These are phyloP conservation scores for Ophioceras dolichostomum DNA, from an alignment of 2,329 filamentous ascomycete species.

Conservation along the genomic window DNA sequence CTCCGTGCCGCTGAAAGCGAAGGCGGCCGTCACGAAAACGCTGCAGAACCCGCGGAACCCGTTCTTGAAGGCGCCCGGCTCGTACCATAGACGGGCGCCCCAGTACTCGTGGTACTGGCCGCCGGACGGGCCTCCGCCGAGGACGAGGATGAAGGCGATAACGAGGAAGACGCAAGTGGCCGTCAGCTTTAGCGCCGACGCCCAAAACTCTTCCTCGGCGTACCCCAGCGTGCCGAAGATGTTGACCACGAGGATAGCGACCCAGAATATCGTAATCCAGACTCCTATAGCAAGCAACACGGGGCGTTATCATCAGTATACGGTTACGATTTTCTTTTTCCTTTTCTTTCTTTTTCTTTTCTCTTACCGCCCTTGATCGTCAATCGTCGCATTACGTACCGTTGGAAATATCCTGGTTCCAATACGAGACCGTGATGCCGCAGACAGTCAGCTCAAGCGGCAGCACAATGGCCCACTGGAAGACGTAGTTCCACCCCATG, in stretches of 20 bases:
- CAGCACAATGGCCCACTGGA: conserved; percentile 34
- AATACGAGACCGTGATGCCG: conserved; percentile 33
- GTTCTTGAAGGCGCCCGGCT: conserved; percentile 49
- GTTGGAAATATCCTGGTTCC: conserved; percentile 31
- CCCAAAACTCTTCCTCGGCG: conserved; percentile 48
- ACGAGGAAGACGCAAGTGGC: conserved; percentile 54
- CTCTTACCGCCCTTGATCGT: too few relatives aligned
- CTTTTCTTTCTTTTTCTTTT: too few relatives aligned
- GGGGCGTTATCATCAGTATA: too few relatives aligned
- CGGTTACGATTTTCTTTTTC: too few relatives aligned
- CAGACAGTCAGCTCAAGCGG: conserved; percentile 37
- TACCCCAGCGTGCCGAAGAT: conserved; percentile 44
- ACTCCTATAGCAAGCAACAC: conserved; percentile 23
- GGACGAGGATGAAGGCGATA: conserved; percentile 43
- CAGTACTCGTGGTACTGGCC: conserved; percentile 32
- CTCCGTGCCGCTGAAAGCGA: conserved; percentile 62
- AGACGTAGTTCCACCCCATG: conserved; percentile 38
- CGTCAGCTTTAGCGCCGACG: conserved; percentile 41
- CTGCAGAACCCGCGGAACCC: conserved; percentile 65
- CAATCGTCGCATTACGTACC: too few relatives aligned
- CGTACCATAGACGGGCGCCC: conserved; percentile 36
- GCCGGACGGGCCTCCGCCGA: conserved; percentile 43
- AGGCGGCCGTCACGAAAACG: conserved; percentile 62
- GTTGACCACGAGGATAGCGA: conserved; percentile 38
- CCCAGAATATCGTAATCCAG: conserved; percentile 45